phyloP scores from a whole-genome alignment of 78 protist species.

The Andalucia godoyi region DNA sequence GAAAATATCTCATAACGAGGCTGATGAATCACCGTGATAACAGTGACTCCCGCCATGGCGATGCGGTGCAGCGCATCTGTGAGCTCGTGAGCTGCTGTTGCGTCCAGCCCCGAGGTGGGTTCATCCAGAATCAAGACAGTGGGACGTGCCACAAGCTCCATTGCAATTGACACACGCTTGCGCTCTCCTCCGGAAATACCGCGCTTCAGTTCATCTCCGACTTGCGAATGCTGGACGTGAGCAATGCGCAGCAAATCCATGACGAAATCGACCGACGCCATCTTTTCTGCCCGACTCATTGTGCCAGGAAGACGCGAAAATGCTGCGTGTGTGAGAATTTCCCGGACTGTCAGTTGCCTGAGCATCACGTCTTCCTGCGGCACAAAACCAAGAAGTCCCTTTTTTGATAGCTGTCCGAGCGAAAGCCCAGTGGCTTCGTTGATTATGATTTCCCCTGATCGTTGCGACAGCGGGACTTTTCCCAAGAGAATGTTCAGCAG shows the following conservation, averaged over 20 bases:
- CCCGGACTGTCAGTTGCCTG: constrained; percentile 18
- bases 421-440: too few species aligned
- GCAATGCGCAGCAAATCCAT: constrained; percentile 25
- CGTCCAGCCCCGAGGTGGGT: constrained; percentile 63
- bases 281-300: background rate
- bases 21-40: constrained; percentile 5
- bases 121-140: constrained; percentile 61
- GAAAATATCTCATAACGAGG: constrained; percentile 16
- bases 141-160: constrained; percentile 58
- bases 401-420: too few species aligned
- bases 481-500: constrained; percentile 2
- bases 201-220: constrained; percentile 42
- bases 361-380: constrained; percentile 40
- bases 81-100: constrained; percentile 31
- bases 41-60: too few species aligned
- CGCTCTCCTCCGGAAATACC: constrained; percentile 82
- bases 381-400: constrained; percentile 21
- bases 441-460: too few species aligned
- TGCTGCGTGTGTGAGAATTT: constrained; percentile 1
- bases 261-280: background rate
- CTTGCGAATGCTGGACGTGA: constrained; percentile 9
- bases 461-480: too few species aligned
- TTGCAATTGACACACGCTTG: constrained; percentile 47
- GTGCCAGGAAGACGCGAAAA: background rate
- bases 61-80: too few species aligned